phyloP scores from a whole-genome alignment of 1,139 yeast species.

The Pichia sp. region DNA sequence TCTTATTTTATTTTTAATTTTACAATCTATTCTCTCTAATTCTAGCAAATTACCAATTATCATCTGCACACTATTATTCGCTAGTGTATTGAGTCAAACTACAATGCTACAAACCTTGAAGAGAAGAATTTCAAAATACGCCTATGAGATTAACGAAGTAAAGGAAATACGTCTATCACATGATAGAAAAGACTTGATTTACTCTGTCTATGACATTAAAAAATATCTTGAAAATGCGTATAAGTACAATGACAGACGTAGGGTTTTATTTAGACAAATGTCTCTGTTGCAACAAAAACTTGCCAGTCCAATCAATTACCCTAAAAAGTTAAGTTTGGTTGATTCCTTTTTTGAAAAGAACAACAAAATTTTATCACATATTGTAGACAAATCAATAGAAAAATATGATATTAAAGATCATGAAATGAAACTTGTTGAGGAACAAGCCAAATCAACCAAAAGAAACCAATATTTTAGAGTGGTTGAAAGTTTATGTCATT shows the following conservation, averaged over 20 bases:
- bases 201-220: conserved; percentile 48
- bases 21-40: conserved; percentile 12
- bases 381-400: conserved; percentile 39
- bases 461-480: conserved; percentile 47
- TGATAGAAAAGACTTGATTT: conserved; percentile 36
- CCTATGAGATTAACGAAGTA: conserved; percentile 14
- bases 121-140: conserved; percentile 17
- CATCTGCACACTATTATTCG: conserved; percentile 26
- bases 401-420: conserved; percentile 39
- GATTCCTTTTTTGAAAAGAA: conserved; percentile 44
- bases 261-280: conserved; percentile 42
- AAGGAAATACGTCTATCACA: conserved; percentile 7
- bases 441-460: conserved; percentile 24
- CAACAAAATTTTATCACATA: conserved; percentile 38
- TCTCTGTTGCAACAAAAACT: conserved; percentile 50
- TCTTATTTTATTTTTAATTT: conserved; percentile 17
- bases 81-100: conserved; percentile 30
- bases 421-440: conserved; percentile 31
- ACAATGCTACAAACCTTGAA: conserved; percentile 23
- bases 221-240: conserved; percentile 39
- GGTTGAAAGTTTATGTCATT: conserved; percentile 67
- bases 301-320: conserved; percentile 41
- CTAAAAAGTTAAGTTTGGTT: conserved; percentile 42
- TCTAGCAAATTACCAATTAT: conserved; percentile 28
- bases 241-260: conserved; percentile 41